Conservation (phyloP, 2,329 filamentous ascomycete species). For the Fusarium abutilonis region DNA sequence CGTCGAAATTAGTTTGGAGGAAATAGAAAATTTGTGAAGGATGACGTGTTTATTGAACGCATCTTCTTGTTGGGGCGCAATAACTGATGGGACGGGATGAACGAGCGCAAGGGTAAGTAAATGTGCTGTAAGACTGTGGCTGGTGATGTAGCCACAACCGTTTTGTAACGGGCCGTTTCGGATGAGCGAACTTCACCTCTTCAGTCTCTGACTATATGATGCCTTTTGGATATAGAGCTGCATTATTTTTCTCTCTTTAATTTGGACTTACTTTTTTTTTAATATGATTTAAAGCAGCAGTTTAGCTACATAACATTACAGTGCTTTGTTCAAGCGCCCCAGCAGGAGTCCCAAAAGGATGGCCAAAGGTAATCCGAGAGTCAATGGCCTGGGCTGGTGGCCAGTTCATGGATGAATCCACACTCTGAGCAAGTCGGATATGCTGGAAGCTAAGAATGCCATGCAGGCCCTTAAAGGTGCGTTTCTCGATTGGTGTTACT, state of each 20-base stretch:
- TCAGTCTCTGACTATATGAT: no score
- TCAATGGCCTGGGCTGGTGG: constrained; percentile 63
- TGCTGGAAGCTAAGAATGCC: constrained; percentile 60
- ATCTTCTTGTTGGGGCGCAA: constrained; percentile 29
- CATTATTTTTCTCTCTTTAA: no score
- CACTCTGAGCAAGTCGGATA: constrained; percentile 55
- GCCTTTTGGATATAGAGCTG: no score
- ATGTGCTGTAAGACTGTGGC: constrained; percentile 18
- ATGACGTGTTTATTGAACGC: constrained; percentile 35
- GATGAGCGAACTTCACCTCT: not conserved
- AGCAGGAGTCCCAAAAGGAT: constrained; percentile 58
- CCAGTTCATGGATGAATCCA: constrained; percentile 58
- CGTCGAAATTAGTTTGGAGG: not conserved
- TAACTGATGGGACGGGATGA: constrained; percentile 9
- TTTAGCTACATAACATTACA: no score
- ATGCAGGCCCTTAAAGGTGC: constrained; percentile 65
- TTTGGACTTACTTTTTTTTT: no score
- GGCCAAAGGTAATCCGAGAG: constrained; percentile 56
- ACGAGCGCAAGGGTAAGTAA: constrained; percentile 24
- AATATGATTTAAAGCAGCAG: no score
- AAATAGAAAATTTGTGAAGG: not conserved
- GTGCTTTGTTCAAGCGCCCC: no score
- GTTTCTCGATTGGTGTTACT: constrained; percentile 52
- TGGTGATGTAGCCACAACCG: constrained; percentile 5
- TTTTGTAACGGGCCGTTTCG: not conserved